Base-by-base conservation (phyloP, 768 basidiomycete species). In the Tylopilus intermedius region DNA sequence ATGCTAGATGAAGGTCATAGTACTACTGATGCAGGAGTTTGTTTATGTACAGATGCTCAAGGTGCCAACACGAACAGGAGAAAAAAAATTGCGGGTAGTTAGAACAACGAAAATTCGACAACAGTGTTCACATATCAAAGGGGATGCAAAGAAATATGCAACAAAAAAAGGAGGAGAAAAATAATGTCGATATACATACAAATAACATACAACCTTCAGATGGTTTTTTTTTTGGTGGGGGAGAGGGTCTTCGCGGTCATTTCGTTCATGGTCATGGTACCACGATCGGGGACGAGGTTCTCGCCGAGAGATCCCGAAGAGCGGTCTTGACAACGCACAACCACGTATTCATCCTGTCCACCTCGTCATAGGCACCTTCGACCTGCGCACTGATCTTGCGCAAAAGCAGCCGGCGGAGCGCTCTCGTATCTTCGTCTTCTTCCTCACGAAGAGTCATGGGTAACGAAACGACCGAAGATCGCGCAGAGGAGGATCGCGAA, bases 311-410 rank as follows among this genome's bases (percentile, higher is more conserved):
- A 47, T 83, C 79, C 39, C 77, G 74, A 14, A 84, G 73, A 27
- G 80, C 82, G 46, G 81, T 83, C 57, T 79, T 82, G 53, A 88
- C 78, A 47, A 87, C 79, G 44, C 76, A 73, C 18, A 87, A 66
- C 85, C 86, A 88, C 1, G 67, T 69, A 21, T 71, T 72, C 32
- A 76, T 75, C 56, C 76, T 79, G 54, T 88, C 84, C 40, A 87
- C 72, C 61, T 87, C 83, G 40, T 83, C 82, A 59, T 79, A 77
- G 2, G 82, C 80, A 6, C 79, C 80, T 14, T 72, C 72, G 48
- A 79, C 58, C 43, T 78, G 70, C 53, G 80, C 76, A 37, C 83
- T 80, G 49, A 89, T 78, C 69, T 87, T 88, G 43, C 83, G 78
- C 38, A 81, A 66, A 21, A 88, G 60, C n/a, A 90, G 65, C 15